These are phyloP conservation scores for Wickerhamomyces pijperi DNA, from an alignment of 805 yeast genomes.

Conservation along the genomic window DNA sequence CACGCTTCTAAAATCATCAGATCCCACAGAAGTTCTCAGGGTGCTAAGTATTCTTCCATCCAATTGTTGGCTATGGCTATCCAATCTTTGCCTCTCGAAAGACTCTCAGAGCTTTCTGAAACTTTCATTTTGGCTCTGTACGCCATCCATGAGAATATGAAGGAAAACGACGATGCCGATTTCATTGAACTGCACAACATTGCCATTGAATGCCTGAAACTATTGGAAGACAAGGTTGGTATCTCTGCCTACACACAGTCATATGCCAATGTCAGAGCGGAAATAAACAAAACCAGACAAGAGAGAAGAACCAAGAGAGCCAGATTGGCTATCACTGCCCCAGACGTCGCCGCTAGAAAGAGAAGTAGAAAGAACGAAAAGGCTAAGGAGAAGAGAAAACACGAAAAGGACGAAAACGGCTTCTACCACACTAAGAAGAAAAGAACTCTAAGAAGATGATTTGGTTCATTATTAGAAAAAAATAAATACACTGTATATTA, in stretches of 20 bases:
- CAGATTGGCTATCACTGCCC: constrained; percentile 63
- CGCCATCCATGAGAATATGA: constrained; percentile 32
- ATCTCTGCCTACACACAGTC: constrained; percentile 52
- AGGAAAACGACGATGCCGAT: constrained; percentile 32
- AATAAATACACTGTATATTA: background rate
- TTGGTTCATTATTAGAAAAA: too few relatives aligned
- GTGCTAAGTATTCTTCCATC: constrained; percentile 55
- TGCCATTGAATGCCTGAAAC: constrained; percentile 54
- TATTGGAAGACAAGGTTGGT: constrained; percentile 62
- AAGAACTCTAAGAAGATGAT: constrained; percentile 3
- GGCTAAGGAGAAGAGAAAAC: constrained; percentile 67
- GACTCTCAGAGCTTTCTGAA: constrained; percentile 32
- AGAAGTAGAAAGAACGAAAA: constrained; percentile 68
- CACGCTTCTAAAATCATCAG: constrained; percentile 54
- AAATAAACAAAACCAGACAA: constrained; percentile 49
- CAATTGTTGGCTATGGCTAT: constrained; percentile 58
- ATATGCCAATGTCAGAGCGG: constrained; percentile 53
- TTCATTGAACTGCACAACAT: constrained; percentile 40
- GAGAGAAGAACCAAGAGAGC: constrained; percentile 73
- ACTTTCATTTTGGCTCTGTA: constrained; percentile 44
- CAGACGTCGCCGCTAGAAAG: constrained; percentile 72
- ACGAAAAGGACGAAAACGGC: constrained; percentile 67
- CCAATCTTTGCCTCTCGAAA: constrained; percentile 34
- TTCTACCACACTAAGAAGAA: constrained; percentile 57
- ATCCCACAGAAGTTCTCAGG: constrained; percentile 47